Conservation (phyloP, 1,139 yeast genomes). For the Candida labiduridarum region DNA sequence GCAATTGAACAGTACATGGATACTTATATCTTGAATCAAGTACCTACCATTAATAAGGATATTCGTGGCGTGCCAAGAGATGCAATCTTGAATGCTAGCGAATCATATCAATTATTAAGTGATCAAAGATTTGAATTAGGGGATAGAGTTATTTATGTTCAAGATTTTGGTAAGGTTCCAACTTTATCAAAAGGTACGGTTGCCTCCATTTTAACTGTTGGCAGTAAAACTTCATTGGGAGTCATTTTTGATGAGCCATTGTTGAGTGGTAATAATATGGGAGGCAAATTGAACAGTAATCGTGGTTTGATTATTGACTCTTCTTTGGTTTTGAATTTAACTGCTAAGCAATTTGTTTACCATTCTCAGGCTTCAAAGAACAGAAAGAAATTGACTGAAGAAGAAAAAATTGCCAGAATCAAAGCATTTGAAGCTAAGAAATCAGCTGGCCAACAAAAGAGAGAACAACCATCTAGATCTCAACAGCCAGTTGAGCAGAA, state of each 20-base stretch:
- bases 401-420: constrained; percentile 24
- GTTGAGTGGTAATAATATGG: constrained; percentile 79
- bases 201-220: constrained; percentile 71
- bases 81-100: constrained; percentile 78
- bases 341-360: constrained; percentile 72
- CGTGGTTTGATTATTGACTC: constrained; percentile 87
- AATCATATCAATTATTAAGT: constrained; percentile 71
- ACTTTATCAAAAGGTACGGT: constrained; percentile 89
- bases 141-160: constrained; percentile 85
- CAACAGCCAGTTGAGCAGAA: constrained; percentile 7
- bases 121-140: constrained; percentile 83
- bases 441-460: constrained; percentile 14
- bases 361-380: constrained; percentile 68
- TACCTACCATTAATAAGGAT: constrained; percentile 52
- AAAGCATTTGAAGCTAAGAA: constrained; percentile 25
- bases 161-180: constrained; percentile 90
- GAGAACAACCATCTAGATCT: constrained; percentile 7
- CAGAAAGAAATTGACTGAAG: constrained; percentile 34
- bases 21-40: constrained; percentile 43
- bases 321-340: constrained; percentile 75
- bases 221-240: constrained; percentile 60
- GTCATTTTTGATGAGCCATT: constrained; percentile 83
- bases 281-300: constrained; percentile 72
- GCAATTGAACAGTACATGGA: constrained; percentile 70
- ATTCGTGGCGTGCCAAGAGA: constrained; percentile 83